Evolutionary conservation across 768 basidiomycete genomes (phyloP), one percentile per base, ranked within the genome.

Genomic region (Rhodosporidiobolus sp.): DNA sequence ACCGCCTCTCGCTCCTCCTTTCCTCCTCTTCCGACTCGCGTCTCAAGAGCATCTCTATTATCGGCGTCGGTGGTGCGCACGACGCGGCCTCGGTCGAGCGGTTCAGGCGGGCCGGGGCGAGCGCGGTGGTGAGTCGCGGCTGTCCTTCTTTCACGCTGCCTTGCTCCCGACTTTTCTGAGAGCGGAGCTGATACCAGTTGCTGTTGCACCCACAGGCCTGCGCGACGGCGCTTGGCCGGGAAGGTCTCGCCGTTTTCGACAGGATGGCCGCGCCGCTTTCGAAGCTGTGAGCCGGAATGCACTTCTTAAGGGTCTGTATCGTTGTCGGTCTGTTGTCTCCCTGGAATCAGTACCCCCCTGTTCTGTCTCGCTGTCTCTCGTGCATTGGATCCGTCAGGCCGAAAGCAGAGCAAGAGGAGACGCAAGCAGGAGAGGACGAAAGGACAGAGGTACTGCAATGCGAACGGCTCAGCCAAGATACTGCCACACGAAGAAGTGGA

Each of bases 401-500:
- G 20, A 4, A 28, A 1, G 14, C 4, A 56, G 28, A 35, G 20
- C 11, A 4, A 30, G 34, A 7, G 4, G 11, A 17, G 20, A 28
- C 2, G 24, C 4, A 9, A 4, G 43, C 16, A 45, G 53, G 53
- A 54, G 53, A 30, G 53, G 7, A 10, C 28, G 53, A 45, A 38
- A 43, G 38, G 24, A 43, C 24, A 17, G 24, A 24, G 35, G 56
- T 6, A 59, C 20, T 60, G 57, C 30, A 46, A 30, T 45, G 26
- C 38, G 50, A 52, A 24, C 5, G 50, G 11, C 16, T 46, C 28
- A 98, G 81, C 95, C 96, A 22, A 99, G 86, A 86, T 96, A 98
- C 83, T 97, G 97, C 86, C 89, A 97, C 71, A 96, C 94, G 81
- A 98, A 99, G 84, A 97, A 94, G 82, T 99, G 96, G 46, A 99